phyloP scores from a whole-genome alignment of 768 basidiomycete genomes.

The Krasilnikovozyma curviuscula region DNA sequence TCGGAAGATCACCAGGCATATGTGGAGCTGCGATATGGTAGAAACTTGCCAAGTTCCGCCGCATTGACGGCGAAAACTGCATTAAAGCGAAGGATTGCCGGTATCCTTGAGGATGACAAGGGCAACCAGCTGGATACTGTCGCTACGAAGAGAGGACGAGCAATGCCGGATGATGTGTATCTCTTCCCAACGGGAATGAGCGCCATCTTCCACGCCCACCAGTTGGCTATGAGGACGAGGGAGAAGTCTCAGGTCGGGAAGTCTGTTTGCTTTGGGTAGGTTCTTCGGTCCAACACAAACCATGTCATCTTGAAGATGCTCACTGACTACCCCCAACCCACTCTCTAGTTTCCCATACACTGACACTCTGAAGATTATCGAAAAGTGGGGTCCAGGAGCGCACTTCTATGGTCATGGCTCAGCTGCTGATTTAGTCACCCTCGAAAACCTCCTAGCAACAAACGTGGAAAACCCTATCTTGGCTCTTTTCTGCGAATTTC shows the following conservation, averaged over 20 bases:
- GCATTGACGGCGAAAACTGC: constrained; percentile 69
- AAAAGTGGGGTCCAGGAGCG: constrained; percentile 92
- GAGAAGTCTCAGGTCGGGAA: constrained; percentile 39
- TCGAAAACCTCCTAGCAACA: constrained; percentile 42
- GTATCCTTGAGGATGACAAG: constrained; percentile 51
- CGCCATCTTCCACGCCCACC: constrained; percentile 82
- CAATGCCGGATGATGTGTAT: constrained; percentile 74
- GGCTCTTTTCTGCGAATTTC: constrained; percentile 80
- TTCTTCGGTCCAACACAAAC: constrained; percentile 4
- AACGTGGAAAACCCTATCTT: constrained; percentile 35
- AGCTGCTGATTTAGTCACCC: constrained; percentile 49
- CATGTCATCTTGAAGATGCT: background rate
- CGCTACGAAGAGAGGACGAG: constrained; percentile 40
- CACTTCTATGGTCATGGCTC: constrained; percentile 69
- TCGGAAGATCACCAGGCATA: constrained; percentile 49
- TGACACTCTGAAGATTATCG: constrained; percentile 77
- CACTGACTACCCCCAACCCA: background rate
- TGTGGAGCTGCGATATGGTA: constrained; percentile 84
- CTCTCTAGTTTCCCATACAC: constrained; percentile 67
- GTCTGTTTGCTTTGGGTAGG: constrained; percentile 86
- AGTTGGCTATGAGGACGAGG: constrained; percentile 37
- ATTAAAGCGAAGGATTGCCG: constrained; percentile 71
- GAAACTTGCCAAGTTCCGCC: constrained; percentile 57
- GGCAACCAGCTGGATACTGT: constrained; percentile 50
- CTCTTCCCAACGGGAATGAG: constrained; percentile 77